phyloP scores from a whole-genome alignment of 2,329 filamentous ascomycete species.

The Pseudogymnoascus sp. region DNA sequence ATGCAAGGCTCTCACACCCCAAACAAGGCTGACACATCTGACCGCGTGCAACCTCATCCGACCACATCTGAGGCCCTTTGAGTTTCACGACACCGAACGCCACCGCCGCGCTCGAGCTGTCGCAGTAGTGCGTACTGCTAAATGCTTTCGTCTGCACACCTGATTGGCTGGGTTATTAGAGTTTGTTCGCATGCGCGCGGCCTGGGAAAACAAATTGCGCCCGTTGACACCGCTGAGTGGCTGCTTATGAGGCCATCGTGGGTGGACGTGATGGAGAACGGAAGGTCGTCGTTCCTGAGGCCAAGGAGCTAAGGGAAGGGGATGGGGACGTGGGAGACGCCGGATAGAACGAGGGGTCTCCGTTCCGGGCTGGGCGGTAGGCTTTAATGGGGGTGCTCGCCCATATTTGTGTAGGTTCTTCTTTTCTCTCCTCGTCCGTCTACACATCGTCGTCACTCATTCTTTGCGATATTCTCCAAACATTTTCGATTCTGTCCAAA shows the following conservation, averaged over 20 bases:
- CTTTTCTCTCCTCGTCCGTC: slow-evolving; percentile 12
- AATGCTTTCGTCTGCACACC: background rate
- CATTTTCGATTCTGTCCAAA: slow-evolving; percentile 8
- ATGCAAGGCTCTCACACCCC: background rate
- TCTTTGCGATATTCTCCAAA: slow-evolving; percentile 10
- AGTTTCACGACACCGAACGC: background rate
- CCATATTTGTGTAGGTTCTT: slow-evolving; percentile 17
- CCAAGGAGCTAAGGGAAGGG: background rate
- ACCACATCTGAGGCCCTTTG: background rate
- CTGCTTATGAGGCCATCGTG: background rate
- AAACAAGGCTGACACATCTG: background rate
- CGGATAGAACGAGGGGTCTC: background rate
- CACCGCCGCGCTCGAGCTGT: background rate
- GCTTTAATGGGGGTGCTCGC: background rate
- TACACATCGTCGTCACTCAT: slow-evolving; percentile 10
- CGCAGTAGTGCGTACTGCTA: background rate
- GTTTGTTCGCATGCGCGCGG: background rate
- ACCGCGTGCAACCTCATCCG: background rate
- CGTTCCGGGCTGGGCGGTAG: background rate
- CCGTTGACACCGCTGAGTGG: background rate
- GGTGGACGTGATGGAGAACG: background rate
- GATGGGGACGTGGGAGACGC: background rate
- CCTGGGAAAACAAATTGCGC: slow-evolving; percentile 3
- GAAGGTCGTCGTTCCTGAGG: background rate
- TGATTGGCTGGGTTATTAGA: background rate